Percentiles rank a stretch among this genome's conserved stretches.
These are phyloP conservation scores for Chaetothyriales sp. DNA, from an alignment of 2,329 filamentous ascomycete species.

Conservation along the genomic window DNA sequence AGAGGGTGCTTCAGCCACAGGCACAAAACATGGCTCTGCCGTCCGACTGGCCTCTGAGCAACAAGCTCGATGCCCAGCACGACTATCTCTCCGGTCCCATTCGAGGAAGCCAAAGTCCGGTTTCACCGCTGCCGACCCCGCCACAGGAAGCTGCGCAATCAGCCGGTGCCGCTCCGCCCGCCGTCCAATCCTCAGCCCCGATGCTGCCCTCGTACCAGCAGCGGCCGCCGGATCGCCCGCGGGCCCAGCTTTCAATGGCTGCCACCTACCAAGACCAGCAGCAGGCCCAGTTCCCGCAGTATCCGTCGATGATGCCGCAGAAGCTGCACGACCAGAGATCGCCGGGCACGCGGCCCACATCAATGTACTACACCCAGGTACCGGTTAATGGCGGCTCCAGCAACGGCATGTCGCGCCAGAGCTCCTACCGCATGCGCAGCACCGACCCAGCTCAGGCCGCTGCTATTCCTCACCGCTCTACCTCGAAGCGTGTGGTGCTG, in stretches of 20 bases:
- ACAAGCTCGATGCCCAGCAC: slow-evolving; percentile 9
- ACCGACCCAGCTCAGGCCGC: slow-evolving; percentile 37
- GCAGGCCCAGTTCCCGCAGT: slow-evolving; percentile 29
- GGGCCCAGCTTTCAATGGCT: slow-evolving; percentile 29
- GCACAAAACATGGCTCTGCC: slow-evolving; percentile 12
- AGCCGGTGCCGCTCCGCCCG: slow-evolving; percentile 5
- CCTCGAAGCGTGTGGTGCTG: slow-evolving; percentile 40
- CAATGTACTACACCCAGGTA: slow-evolving; percentile 34
- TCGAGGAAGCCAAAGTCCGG: slow-evolving; percentile 12
- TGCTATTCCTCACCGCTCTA: slow-evolving; percentile 42
- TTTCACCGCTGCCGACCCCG: slow-evolving; percentile 13
- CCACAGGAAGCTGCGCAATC: slow-evolving; percentile 5
- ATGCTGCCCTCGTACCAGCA: slow-evolving; percentile 1
- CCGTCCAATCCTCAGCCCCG: slow-evolving; percentile 4
- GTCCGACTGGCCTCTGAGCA: slow-evolving; percentile 5
- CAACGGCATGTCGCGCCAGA: slow-evolving; percentile 24
- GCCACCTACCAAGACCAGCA: slow-evolving; percentile 32
- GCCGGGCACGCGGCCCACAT: slow-evolving; percentile 31
- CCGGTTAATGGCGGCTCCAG: slow-evolving; percentile 27
- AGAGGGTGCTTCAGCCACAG: slow-evolving; percentile 19
- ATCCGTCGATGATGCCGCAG: slow-evolving; percentile 31
- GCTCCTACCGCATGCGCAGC: slow-evolving; percentile 42
- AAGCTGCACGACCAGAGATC: slow-evolving; percentile 26
- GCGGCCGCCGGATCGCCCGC: slow-evolving; percentile 11
- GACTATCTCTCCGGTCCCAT: slow-evolving; percentile 8